Percentiles rank a stretch among this genome's conserved stretches.
These are phyloP conservation scores for Orbilia quercus DNA, from an alignment of 2,329 filamentous ascomycete genomes.

Conservation along the genomic window DNA sequence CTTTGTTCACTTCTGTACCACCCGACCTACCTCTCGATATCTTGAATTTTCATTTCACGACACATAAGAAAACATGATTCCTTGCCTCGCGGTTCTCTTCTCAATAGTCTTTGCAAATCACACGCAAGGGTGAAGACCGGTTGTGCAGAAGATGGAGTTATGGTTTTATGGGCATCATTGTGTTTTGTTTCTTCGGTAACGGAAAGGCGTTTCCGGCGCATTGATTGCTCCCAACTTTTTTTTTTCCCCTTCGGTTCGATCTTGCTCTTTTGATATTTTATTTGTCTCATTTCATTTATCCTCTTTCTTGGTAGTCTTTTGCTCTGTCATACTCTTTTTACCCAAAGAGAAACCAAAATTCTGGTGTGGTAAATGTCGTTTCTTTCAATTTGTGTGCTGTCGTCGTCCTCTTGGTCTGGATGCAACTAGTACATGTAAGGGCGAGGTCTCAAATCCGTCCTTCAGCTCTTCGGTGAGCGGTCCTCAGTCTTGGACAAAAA, in stretches of 20 bases:
- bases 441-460: slow-evolving; percentile 6
- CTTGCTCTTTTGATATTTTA: slow-evolving; percentile 44
- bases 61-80: slow-evolving; percentile 49
- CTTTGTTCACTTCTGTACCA: slow-evolving; percentile 13
- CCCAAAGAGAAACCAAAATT: slow-evolving; percentile 3
- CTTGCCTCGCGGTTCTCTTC: slow-evolving; percentile 46
- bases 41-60: slow-evolving; percentile 54
- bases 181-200: slow-evolving; percentile 53
- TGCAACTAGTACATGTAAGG: slow-evolving; percentile 36
- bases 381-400: slow-evolving; percentile 20
- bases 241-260: slow-evolving; percentile 36
- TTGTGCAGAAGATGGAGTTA: slow-evolving; percentile 37
- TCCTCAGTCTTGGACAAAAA: slow-evolving; percentile 17
- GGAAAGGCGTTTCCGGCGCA: slow-evolving; percentile 52
- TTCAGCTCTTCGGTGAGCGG: slow-evolving; percentile 47
- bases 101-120: background rate
- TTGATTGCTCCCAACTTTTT: slow-evolving; percentile 47
- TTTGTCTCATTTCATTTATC: slow-evolving; percentile 39
- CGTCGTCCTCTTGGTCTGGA: slow-evolving; percentile 26
- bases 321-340: slow-evolving; percentile 21
- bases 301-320: slow-evolving; percentile 25
- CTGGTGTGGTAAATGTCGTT: slow-evolving; percentile 54
- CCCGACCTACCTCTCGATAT: background rate
- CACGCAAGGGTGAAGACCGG: background rate
- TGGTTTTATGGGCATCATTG: slow-evolving; percentile 57